phyloP scores from a whole-genome alignment of 208 protist species.

The Leishmania mexicana region DNA sequence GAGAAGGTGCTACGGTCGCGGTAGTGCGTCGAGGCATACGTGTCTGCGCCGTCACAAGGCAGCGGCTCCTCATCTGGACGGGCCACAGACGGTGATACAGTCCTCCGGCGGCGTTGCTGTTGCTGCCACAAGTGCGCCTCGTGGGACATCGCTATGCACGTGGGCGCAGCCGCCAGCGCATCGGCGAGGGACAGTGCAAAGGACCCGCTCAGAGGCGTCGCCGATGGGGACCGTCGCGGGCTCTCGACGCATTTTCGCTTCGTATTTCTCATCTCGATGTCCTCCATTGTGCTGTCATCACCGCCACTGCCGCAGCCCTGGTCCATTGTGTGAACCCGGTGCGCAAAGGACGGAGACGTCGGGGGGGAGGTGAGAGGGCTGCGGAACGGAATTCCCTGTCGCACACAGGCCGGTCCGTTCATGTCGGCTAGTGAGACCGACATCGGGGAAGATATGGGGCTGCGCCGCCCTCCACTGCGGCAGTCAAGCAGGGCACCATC shows the following conservation, averaged over 20 bases:
- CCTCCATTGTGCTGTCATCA: slow-evolving; percentile 28
- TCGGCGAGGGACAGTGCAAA: slow-evolving; percentile 23
- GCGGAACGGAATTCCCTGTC: neutral
- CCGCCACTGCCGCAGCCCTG: neutral
- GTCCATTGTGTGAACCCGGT: neutral
- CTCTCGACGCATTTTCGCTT: slow-evolving; percentile 34
- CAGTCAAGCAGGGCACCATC: neutral
- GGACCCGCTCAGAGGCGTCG: slow-evolving; percentile 8
- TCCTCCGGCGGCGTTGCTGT: slow-evolving; percentile 27
- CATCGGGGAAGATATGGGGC: neutral
- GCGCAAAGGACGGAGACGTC: neutral
- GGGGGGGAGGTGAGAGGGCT: neutral
- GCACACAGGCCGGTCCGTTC: neutral
- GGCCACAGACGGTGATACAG: slow-evolving; percentile 36
- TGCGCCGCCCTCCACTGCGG: neutral
- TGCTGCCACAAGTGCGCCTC: slow-evolving; percentile 26
- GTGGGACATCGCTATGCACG: slow-evolving; percentile 11
- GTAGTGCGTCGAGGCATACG: neutral
- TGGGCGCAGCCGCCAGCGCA: slow-evolving; percentile 11
- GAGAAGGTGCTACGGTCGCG: slow-evolving; percentile 4
- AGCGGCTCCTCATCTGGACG: slow-evolving; percentile 18
- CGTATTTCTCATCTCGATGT: slow-evolving; percentile 19
- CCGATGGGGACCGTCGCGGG: slow-evolving; percentile 12
- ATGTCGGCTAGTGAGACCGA: neutral
- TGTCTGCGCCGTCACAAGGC: neutral